A percentile compares a stretch with the other conserved stretches of the same genome.
Evolutionary conservation across 805 yeast genomes (phyloP).

Genomic region (Yarrowia deformans): DNA sequence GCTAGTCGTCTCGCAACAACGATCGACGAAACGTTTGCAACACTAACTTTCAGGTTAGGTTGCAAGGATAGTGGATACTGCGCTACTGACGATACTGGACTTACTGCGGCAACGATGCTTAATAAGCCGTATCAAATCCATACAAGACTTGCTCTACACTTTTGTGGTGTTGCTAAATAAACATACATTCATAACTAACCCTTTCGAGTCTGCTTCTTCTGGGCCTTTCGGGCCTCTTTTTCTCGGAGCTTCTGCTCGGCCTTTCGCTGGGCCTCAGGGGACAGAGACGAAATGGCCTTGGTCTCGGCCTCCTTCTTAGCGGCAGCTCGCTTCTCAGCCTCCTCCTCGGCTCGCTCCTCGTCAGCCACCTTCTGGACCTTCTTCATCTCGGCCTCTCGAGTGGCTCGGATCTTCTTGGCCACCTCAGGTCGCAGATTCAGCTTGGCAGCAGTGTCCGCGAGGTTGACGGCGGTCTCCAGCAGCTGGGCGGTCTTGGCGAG

Average conservation of each 20-base stretch:
- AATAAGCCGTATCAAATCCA: no score
- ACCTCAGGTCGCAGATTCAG: constrained; percentile 70
- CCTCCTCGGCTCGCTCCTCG: constrained; percentile 68
- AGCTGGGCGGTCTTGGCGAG: constrained; percentile 59
- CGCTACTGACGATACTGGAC: not conserved
- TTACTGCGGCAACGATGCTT: no score
- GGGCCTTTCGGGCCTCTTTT: constrained; percentile 76
- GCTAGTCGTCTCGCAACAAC: no score
- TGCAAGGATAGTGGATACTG: not conserved
- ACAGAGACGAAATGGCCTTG: constrained; percentile 67
- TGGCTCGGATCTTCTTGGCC: constrained; percentile 73
- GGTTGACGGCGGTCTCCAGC: constrained; percentile 62
- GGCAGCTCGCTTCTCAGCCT: constrained; percentile 69
- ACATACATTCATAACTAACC: constrained; percentile 1
- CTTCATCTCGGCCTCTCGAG: constrained; percentile 75
- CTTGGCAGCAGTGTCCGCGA: constrained; percentile 66
- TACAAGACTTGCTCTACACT: no score
- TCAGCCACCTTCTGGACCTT: constrained; percentile 77
- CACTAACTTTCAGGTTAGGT: not conserved
- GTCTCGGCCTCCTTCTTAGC: constrained; percentile 63
- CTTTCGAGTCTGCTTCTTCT: constrained; percentile 44
- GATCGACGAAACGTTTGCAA: constrained; percentile 9
- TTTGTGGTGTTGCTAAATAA: no score
- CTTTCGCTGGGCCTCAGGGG: constrained; percentile 82
- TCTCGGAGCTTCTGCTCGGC: constrained; percentile 78